These are phyloP conservation scores for Suhomyces kilbournensis DNA, from an alignment of 805 yeast genomes.

Conservation along the genomic window DNA sequence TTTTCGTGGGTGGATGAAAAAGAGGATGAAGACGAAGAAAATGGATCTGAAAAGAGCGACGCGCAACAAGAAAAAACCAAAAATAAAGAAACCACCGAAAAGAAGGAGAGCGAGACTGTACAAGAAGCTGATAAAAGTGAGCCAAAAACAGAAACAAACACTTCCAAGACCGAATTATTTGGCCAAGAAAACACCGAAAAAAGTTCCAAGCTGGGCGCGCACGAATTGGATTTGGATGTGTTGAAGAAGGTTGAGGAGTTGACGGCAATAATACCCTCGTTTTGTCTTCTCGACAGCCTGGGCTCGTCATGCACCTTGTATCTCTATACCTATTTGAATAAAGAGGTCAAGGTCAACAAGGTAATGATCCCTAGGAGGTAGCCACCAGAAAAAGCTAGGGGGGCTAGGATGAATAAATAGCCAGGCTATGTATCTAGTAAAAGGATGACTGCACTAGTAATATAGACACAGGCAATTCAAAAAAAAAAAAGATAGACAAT, in stretches of 20 bases:
- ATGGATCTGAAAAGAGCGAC: background rate
- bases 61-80: conserved; percentile 4
- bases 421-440: too few species aligned
- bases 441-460: too few species aligned
- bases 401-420: too few species aligned
- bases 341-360: conserved; percentile 89
- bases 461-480: too few species aligned
- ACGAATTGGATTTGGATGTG: conserved; percentile 9
- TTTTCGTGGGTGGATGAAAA: conserved; percentile 61
- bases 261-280: conserved; percentile 61
- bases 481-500: too few species aligned
- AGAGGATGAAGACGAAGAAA: conserved; percentile 30
- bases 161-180: conserved; percentile 11
- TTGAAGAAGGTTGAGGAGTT: conserved; percentile 19
- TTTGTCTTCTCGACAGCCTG: conserved; percentile 84
- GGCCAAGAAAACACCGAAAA: conserved; percentile 1
- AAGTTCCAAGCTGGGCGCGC: background rate
- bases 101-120: background rate
- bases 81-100: background rate
- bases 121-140: conserved; percentile 5
- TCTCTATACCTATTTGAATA: conserved; percentile 76
- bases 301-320: conserved; percentile 75
- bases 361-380: conserved; percentile 35
- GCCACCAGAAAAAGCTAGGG: too few species aligned
- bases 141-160: conserved; percentile 16